Evolutionary conservation across 2,329 filamentous ascomycete genomes (phyloP).

Genomic region (Phyllosticta capitalensis): DNA sequence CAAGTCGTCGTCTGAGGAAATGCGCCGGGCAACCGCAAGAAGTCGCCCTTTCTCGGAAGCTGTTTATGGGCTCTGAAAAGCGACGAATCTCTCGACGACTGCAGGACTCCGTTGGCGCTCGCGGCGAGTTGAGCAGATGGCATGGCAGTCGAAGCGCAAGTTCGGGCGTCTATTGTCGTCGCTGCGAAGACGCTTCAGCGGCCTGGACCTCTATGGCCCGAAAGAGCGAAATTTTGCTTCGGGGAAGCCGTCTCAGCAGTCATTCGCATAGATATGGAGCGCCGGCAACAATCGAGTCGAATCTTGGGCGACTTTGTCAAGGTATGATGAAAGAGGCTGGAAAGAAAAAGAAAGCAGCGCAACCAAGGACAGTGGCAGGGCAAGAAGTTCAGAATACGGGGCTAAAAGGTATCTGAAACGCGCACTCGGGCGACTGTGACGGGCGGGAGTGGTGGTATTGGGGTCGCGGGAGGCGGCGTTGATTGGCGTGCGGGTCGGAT

Average conservation of each 20-base stretch:
- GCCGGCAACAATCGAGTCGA: neutral
- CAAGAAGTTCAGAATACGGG: neutral
- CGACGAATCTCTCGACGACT: slow-evolving; percentile 21
- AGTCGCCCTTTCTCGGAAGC: slow-evolving; percentile 21
- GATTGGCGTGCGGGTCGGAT: neutral
- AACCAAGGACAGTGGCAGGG: neutral
- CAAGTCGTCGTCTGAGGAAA: slow-evolving; percentile 15
- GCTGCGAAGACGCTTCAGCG: neutral
- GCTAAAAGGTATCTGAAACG: neutral
- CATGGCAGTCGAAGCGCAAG: neutral
- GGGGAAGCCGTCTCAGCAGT: neutral
- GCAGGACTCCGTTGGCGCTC: slow-evolving; percentile 21
- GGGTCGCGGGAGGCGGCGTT: neutral
- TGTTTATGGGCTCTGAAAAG: slow-evolving; percentile 20
- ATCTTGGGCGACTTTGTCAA: neutral
- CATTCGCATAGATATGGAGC: neutral
- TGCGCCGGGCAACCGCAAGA: slow-evolving; percentile 18
- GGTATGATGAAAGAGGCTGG: neutral
- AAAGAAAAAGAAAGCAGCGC: neutral
- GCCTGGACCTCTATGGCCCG: neutral
- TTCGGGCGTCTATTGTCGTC: neutral
- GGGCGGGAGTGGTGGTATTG: neutral
- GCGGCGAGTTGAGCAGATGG: slow-evolving; percentile 14
- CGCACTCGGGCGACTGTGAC: neutral
- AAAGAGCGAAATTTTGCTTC: neutral